Conservation (phyloP, 495 filamentous ascomycete species). For the Neurospora africana region DNA sequence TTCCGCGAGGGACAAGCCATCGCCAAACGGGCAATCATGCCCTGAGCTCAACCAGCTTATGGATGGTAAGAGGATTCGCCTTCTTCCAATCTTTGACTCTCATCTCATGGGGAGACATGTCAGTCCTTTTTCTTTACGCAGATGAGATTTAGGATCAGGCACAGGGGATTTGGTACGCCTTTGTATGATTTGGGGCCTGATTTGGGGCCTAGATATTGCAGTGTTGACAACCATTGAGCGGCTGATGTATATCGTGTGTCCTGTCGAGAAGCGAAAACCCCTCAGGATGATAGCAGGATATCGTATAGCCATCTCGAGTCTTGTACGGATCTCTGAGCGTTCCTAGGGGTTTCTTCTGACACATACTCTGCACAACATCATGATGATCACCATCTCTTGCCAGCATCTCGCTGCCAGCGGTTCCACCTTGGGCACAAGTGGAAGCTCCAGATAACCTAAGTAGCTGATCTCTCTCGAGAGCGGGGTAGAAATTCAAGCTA, state of each 20-base stretch:
- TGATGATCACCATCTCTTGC: not conserved
- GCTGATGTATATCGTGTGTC: not conserved
- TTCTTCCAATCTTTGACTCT: not conserved
- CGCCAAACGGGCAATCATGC: conserved; percentile 14
- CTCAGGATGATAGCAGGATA: not conserved
- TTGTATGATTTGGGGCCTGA: not conserved
- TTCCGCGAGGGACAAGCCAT: conserved; percentile 16
- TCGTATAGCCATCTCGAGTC: not conserved
- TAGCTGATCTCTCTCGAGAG: not conserved
- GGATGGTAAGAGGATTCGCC: not conserved
- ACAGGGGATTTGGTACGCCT: not conserved
- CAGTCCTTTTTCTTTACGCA: not conserved
- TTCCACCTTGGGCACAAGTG: not conserved
- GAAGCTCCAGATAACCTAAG: not conserved
- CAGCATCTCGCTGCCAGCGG: not conserved
- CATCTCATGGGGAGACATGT: not conserved
- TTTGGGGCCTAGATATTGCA: not conserved
- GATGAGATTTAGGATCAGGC: not conserved
- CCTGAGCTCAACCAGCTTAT: not conserved
- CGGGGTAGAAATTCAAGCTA: not conserved
- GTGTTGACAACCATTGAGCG: not conserved
- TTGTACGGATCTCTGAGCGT: not conserved
- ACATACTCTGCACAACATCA: not conserved
- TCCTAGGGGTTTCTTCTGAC: not conserved
- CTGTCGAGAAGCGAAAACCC: not conserved